Base-by-base conservation (phyloP, 1,284 basidiomycete genomes). In the Flammula alnicola region DNA sequence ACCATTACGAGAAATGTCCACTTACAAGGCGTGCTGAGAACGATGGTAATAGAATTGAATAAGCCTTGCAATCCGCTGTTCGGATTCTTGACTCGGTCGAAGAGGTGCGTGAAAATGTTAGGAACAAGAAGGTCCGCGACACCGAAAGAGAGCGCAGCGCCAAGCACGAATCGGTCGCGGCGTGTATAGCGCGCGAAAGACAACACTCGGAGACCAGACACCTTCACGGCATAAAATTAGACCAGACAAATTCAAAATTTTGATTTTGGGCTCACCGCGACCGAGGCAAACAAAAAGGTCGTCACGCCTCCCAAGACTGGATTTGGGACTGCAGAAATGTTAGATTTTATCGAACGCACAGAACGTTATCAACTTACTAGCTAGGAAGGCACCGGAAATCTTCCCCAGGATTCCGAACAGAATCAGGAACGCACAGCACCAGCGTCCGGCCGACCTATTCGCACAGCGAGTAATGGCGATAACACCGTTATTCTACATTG, bases 301-400 rank as follows among this genome's bases (percentile, higher is more conserved):
- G 88, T 92, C 0, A 91, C 86, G 6, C 91, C 90, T 4, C 92
- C 91, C 1, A 94, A 77, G 8, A 93, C 88, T 0, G 90, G 73
- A 57, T 88, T 86, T 0, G 91, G 92, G 51, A 92, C 49, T 51
- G 17, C 3, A 17, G 12, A 6, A 12, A 4, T 7, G 23, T 43
- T 26, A 43, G 47, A 38, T n/a, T 35, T 11, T 23, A 9, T 22
- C 7, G 12, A n/a, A 36, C 4, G 8, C 5, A 40, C 7, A 32
- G 6, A 30, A 37, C 30, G 16, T 29, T 10, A 23, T 25, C 35
- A 8, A 43, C 49, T 4, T 31, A 47, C 49, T 90, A 1, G 87
- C 80, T 2, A 91, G 76, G 68, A 91, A 88, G 25, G 89, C 81
- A 0, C 88, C 88, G 3, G 86, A 86, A 27, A 93, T 73, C 65